Percentiles rank a stretch among this genome's conserved stretches.
phyloP scores from a whole-genome alignment of 2,329 filamentous ascomycete species.

The Pleomassaria siparia region DNA sequence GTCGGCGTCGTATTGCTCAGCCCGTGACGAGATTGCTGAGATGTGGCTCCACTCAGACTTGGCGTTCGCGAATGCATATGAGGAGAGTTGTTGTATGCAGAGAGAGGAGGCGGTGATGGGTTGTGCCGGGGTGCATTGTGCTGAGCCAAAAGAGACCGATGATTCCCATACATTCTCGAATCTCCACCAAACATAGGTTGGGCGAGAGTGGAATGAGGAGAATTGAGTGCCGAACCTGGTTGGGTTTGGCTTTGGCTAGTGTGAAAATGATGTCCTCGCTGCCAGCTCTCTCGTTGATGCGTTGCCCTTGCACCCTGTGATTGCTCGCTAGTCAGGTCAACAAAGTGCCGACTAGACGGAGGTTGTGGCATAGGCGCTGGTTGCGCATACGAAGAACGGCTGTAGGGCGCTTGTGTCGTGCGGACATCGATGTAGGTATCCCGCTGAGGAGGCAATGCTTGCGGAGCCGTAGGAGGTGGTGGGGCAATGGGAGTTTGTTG shows the following conservation, averaged over 20 bases:
- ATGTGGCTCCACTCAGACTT: constrained; percentile 33
- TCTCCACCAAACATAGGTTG: constrained; percentile 30
- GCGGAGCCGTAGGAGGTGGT: constrained; percentile 27
- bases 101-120: constrained; percentile 36
- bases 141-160: constrained; percentile 36
- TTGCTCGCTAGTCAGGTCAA: constrained; percentile 37
- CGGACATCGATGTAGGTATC: constrained; percentile 27
- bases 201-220: constrained; percentile 29
- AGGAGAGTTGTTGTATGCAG: constrained; percentile 34
- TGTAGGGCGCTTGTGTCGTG: constrained; percentile 27
- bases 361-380: constrained; percentile 26
- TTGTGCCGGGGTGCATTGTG: constrained; percentile 36
- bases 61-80: constrained; percentile 39
- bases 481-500: constrained; percentile 36
- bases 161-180: constrained; percentile 22
- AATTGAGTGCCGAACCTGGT: constrained; percentile 23
- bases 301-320: constrained; percentile 18
- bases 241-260: constrained; percentile 29
- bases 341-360: constrained; percentile 24
- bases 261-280: constrained; percentile 29
- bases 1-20: constrained; percentile 22
- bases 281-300: constrained; percentile 33
- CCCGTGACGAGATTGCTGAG: constrained; percentile 26
- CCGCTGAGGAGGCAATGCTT: constrained; percentile 26
- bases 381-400: constrained; percentile 28